Percentiles rank a stretch among this genome's conserved stretches.
Conservation (phyloP, 495 filamentous ascomycete genomes). For the Tuber brumale region DNA sequence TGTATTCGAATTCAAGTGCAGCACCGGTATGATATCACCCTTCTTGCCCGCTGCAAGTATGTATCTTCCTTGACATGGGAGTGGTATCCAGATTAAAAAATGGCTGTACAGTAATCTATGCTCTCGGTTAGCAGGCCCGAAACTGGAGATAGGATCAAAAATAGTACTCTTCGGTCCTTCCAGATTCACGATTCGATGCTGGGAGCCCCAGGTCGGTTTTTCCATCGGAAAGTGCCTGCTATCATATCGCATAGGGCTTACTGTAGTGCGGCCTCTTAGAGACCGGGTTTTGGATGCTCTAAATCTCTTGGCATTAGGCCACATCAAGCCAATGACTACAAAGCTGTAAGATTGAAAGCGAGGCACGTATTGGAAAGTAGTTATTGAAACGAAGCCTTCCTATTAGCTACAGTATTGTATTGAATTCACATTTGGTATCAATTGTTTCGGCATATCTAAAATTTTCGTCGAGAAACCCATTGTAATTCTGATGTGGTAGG, state of each 20-base stretch:
- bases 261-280: not conserved
- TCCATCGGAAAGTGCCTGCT: not conserved
- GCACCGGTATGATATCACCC: too few species aligned
- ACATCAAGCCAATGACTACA: too few species aligned
- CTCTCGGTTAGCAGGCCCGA: not conserved
- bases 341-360: too few species aligned
- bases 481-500: too few species aligned
- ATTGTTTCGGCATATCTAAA: too few species aligned
- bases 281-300: not conserved
- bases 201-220: not conserved
- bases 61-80: not conserved
- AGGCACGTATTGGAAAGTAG: too few species aligned
- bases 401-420: too few species aligned
- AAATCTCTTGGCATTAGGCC: not conserved
- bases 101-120: not conserved
- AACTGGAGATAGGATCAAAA: not conserved
- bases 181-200: not conserved
- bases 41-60: not conserved
- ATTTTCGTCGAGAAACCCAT: too few species aligned
- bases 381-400: too few species aligned
- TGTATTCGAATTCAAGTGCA: too few species aligned
- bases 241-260: not conserved
- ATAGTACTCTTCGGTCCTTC: not conserved
- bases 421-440: too few species aligned
- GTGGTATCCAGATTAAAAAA: not conserved